Evolutionary conservation across 2,329 filamentous ascomycete species (phyloP).

Genomic region (Zelopaecilomyces penicillatus): DNA sequence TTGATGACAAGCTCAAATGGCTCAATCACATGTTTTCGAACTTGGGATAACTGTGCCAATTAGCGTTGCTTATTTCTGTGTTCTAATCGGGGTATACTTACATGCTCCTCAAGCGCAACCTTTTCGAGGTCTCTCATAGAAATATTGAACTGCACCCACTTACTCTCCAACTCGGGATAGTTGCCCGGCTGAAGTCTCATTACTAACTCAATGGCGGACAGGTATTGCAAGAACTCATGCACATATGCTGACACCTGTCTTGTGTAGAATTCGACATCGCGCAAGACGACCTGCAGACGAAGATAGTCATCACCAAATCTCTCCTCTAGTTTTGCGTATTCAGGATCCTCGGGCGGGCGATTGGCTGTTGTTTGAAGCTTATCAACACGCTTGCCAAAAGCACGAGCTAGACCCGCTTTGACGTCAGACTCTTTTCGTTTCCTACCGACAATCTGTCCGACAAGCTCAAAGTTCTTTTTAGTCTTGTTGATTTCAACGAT

Average conservation of each 20-base stretch:
- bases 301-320: slow-evolving; percentile 90
- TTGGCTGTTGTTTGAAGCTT: slow-evolving; percentile 62
- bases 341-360: slow-evolving; percentile 64
- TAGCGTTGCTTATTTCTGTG: slow-evolving; percentile 1
- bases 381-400: slow-evolving; percentile 81
- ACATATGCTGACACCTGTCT: slow-evolving; percentile 74
- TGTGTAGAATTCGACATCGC: slow-evolving; percentile 89
- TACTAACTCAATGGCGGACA: slow-evolving; percentile 74
- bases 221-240: slow-evolving; percentile 69
- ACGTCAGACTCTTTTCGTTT: slow-evolving; percentile 87
- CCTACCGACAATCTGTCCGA: slow-evolving; percentile 77
- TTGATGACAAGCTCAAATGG: slow-evolving; percentile 73
- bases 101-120: slow-evolving; percentile 75
- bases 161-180: slow-evolving; percentile 81
- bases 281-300: slow-evolving; percentile 81
- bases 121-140: slow-evolving; percentile 80
- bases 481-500: slow-evolving; percentile 86
- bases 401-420: slow-evolving; percentile 74
- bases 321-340: slow-evolving; percentile 73
- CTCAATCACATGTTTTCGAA: slow-evolving; percentile 76
- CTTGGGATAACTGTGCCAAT: slow-evolving; percentile 44
- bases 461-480: slow-evolving; percentile 88
- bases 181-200: slow-evolving; percentile 64
- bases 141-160: slow-evolving; percentile 86
- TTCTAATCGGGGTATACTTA: slow-evolving; percentile 33